Percentiles rank a stretch among this genome's conserved stretches.
These are phyloP conservation scores for Solanum lignicaule DNA, from an alignment of 257 asterid genomes.

Conservation along the genomic window DNA sequence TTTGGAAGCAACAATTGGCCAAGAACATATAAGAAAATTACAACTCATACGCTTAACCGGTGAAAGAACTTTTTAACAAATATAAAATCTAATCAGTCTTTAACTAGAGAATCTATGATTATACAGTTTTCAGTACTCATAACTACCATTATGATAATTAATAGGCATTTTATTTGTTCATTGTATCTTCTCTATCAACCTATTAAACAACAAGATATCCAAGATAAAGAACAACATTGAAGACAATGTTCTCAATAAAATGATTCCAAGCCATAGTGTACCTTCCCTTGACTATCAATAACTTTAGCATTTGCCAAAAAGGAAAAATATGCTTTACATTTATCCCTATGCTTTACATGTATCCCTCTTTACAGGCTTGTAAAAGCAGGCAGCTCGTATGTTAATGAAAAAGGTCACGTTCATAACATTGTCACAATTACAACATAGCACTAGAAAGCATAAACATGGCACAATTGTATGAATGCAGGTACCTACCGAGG, in stretches of 20 bases:
- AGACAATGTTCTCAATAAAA: neutral
- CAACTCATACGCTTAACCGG: neutral
- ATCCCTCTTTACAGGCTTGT: neutral
- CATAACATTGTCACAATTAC: conserved; percentile 1
- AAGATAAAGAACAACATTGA: neutral
- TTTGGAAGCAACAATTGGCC: neutral
- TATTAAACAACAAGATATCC: neutral
- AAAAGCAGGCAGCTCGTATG: neutral
- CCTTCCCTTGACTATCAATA: neutral
- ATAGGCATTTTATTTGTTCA: neutral
- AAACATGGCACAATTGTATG: conserved; percentile 2
- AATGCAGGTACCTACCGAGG: conserved; percentile 39
- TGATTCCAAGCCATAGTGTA: neutral
- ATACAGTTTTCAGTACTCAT: neutral
- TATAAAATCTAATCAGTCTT: neutral
- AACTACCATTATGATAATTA: neutral
- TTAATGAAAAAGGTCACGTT: neutral
- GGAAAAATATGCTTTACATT: neutral
- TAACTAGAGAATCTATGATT: neutral
- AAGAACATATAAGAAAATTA: neutral
- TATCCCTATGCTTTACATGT: neutral
- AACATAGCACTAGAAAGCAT: conserved; percentile 1
- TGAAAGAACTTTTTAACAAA: neutral
- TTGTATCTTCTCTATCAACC: neutral
- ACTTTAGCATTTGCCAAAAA: neutral